Base-by-base conservation (phyloP, 139 green algal species). In the Tetradesmus lagerheimii region DNA sequence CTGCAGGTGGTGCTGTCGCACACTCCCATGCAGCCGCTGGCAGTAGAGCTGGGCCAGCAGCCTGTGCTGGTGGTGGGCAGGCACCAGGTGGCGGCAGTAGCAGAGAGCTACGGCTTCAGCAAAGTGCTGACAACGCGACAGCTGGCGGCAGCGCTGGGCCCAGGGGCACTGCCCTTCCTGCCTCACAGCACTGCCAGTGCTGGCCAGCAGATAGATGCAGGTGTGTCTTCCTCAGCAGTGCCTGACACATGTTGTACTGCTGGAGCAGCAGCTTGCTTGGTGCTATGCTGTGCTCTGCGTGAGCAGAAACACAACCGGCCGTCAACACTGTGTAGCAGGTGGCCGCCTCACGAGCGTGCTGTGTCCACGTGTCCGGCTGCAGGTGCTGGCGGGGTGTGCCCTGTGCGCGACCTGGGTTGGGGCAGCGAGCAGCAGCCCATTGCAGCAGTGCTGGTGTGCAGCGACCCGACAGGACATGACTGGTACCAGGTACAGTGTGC, bases 1-100 rank as follows among this genome's bases (percentile, higher is more conserved):
- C 23, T n/a, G 14, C 95, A 98, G 94, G 95, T 98, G 11, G 93
- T 98, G 53, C 91, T 98, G 31, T 93, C 93, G 6, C 96, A 98
- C 92, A 97, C 95, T 0, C 96, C 96, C 38, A 96, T 97, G 90
- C 86, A 84, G 23, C 47, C 89, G 27, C 92, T 98, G 41, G 93
- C 89, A 11, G 64, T 92, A 1, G 20, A 62, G 5, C 92, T 95
- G 20, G 89, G 66, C 0, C n/a, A 95, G 53, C 66, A 86, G 50
- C 94, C 95, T 0, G 95, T 98, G 53, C 91, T 98, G 62, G 89
- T 98, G 29, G 80, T 82, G 14, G 96, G 96, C 15, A 80, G 93
- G 2, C 93, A 94, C 1, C 64, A 95, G 6, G 87, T 94, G 16
- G 27, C 89, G 16, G 37, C 93, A 1, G 95, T 98, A 47, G 96